These are phyloP conservation scores for Pyrus communis DNA, from an alignment of 306 rosid genomes.

Conservation along the genomic window DNA sequence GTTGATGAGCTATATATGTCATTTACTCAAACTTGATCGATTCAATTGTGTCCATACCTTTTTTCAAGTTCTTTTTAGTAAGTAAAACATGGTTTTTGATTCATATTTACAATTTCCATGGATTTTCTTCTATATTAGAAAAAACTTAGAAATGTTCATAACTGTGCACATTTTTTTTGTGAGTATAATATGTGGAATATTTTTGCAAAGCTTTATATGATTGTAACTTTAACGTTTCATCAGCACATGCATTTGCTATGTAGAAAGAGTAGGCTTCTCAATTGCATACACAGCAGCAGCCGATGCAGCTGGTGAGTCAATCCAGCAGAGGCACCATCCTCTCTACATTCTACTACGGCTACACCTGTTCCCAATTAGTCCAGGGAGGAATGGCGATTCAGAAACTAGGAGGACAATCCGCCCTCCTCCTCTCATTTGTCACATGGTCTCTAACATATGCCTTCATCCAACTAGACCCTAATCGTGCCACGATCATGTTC, in stretches of 20 bases:
- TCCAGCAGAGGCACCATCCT: slow-evolving; percentile 7
- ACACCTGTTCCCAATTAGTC: slow-evolving; percentile 4
- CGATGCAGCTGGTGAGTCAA: background rate
- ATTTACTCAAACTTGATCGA: background rate
- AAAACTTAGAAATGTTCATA: too few relatives aligned
- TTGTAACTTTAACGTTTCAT: slow-evolving; percentile 9
- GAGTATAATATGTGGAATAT: background rate
- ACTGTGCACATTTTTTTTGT: too few relatives aligned
- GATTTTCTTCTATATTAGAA: background rate
- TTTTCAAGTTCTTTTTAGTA: background rate
- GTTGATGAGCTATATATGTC: too few relatives aligned
- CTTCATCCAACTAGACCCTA: slow-evolving; percentile 5
- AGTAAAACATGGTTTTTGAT: background rate
- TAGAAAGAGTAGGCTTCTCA: slow-evolving; percentile 9
- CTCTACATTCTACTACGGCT: slow-evolving; percentile 14
- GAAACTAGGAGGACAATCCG: slow-evolving; percentile 1
- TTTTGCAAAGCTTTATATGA: background rate
- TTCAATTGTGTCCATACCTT: background rate
- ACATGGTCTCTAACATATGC: slow-evolving; percentile 13
- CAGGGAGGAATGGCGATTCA: slow-evolving; percentile 9
- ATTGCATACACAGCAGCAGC: slow-evolving; percentile 12
- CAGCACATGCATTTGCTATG: slow-evolving; percentile 6
- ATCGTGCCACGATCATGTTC: background rate
- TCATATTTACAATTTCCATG: background rate
- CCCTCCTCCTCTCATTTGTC: slow-evolving; percentile 1